Percentiles rank a stretch among this genome's conserved stretches.
phyloP scores from a whole-genome alignment of 306 rosid species.

The Prunus mongolica region DNA sequence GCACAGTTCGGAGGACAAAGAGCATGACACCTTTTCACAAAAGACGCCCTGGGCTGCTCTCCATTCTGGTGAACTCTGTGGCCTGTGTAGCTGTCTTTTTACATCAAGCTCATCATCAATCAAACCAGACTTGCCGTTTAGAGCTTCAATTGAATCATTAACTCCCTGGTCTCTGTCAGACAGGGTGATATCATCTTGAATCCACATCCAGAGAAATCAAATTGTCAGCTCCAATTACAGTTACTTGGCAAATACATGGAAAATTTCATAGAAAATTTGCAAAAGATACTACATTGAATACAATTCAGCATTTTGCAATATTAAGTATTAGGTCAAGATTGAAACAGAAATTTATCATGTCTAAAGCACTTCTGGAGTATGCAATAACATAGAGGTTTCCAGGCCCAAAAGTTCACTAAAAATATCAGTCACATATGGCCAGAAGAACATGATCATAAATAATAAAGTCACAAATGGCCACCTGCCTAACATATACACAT shows the following conservation, averaged over 20 bases:
- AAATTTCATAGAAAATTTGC: not conserved
- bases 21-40: conserved; percentile 23
- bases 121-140: conserved; percentile 23
- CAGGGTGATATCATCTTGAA: conserved; percentile 71
- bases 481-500: not conserved
- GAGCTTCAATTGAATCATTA: conserved; percentile 34
- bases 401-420: not conserved
- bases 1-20: conserved; percentile 23
- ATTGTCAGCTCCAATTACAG: not conserved
- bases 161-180: conserved; percentile 49
- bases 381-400: not conserved
- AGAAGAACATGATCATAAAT: not conserved
- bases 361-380: not conserved
- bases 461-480: not conserved
- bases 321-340: not conserved
- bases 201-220: conserved; percentile 22
- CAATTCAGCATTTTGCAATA: not conserved
- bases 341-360: not conserved
- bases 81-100: conserved; percentile 32
- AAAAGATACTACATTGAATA: not conserved
- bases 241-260: not conserved
- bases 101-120: conserved; percentile 26
- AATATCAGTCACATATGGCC: not conserved
- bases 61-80: conserved; percentile 31
- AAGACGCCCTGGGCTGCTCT: conserved; percentile 16